Percentiles rank a stretch among this genome's conserved stretches.
Conservation (phyloP, 148 eudicot species). For the Rhododendron mucronatum region DNA sequence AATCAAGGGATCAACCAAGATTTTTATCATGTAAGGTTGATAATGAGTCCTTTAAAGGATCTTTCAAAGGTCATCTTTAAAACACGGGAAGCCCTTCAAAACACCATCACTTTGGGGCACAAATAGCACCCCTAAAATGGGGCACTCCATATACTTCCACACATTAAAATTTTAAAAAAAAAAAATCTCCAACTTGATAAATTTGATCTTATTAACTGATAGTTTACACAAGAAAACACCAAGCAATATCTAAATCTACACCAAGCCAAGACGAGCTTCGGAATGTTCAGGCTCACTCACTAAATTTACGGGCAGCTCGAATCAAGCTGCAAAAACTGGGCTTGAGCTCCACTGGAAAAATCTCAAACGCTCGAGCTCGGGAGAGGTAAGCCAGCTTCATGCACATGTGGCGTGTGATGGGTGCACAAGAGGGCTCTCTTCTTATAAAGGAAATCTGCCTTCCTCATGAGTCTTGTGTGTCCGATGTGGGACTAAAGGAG, state of each 20-base stretch:
- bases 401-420: not conserved
- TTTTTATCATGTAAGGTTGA: no score
- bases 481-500: not conserved
- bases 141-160: no score
- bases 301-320: not conserved
- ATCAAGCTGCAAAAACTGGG: not conserved
- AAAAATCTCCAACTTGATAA: no score
- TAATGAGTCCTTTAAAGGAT: no score
- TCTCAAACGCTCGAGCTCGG: not conserved
- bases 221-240: not conserved
- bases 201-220: no score
- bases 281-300: not conserved
- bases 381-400: not conserved
- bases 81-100: no score
- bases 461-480: not conserved
- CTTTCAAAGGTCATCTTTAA: no score
- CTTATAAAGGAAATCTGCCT: not conserved
- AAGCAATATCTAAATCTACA: not conserved
- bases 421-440: not conserved
- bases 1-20: no score
- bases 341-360: not conserved
- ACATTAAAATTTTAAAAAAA: no score
- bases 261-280: not conserved
- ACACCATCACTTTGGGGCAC: no score
- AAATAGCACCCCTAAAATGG: no score